phyloP scores from a whole-genome alignment of 2,329 filamentous ascomycete species.

The Penicillium nordicum region DNA sequence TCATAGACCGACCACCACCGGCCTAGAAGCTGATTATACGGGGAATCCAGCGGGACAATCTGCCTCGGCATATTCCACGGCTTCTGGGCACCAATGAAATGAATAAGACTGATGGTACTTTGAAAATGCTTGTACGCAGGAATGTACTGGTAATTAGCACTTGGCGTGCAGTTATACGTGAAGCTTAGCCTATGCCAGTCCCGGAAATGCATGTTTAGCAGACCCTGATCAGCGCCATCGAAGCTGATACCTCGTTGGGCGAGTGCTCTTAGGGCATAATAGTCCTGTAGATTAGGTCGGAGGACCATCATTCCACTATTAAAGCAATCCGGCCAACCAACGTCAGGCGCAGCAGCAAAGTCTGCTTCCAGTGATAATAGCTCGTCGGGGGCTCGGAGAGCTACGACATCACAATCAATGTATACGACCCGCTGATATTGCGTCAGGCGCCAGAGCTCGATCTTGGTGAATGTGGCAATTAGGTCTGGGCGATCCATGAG shows the following conservation, averaged over 20 bases:
- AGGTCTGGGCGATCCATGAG: conserved; percentile 91
- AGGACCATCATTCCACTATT: conserved; percentile 97
- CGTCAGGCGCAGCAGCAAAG: conserved; percentile 79
- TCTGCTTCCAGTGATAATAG: conserved; percentile 66
- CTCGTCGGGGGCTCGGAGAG: conserved; percentile 85
- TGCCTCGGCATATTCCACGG: conserved; percentile 69
- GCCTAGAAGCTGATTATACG: conserved; percentile 76
- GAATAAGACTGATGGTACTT: conserved; percentile 80
- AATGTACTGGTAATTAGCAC: conserved; percentile 94
- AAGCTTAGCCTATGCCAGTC: conserved; percentile 87
- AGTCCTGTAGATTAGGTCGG: conserved; percentile 80
- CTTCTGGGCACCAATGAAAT: conserved; percentile 91
- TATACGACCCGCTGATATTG: conserved; percentile 93
- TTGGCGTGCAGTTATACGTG: conserved; percentile 95
- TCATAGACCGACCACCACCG: conserved; percentile 96
- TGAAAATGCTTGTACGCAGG: conserved; percentile 93
- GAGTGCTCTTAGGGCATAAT: conserved; percentile 77
- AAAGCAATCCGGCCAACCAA: conserved; percentile 97
- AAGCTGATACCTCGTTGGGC: conserved; percentile 87
- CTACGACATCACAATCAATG: conserved; percentile 90
- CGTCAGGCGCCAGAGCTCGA: conserved; percentile 85
- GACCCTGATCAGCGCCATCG: conserved; percentile 92
- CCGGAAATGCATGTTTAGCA: conserved; percentile 91
- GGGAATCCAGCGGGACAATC: conserved; percentile 34
- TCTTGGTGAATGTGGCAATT: conserved; percentile 92